These are phyloP conservation scores for Lecanosticta acicola DNA, from an alignment of 2,329 filamentous ascomycete species.

Conservation along the genomic window DNA sequence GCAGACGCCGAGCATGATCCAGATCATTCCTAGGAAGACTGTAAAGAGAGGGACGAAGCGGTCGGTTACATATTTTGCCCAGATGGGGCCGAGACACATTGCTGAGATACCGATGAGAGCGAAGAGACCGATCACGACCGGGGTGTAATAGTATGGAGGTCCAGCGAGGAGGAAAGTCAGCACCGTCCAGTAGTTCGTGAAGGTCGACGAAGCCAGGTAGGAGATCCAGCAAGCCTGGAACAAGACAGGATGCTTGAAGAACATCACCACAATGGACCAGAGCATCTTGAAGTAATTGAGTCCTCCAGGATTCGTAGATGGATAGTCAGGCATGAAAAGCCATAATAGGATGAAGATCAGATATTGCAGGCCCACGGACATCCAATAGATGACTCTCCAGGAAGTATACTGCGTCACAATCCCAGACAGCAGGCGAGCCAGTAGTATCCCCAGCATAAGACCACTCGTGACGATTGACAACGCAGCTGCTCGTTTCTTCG, in stretches of 20 bases:
- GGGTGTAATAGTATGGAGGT: conserved; percentile 61
- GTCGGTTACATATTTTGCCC: conserved; percentile 65
- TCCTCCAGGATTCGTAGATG: conserved; percentile 60
- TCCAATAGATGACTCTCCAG: conserved; percentile 77
- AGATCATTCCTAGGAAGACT: conserved; percentile 56
- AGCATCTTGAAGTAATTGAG: conserved; percentile 62
- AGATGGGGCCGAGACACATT: conserved; percentile 63
- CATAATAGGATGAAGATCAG: conserved; percentile 61
- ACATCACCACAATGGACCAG: conserved; percentile 58
- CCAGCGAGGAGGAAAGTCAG: conserved; percentile 72
- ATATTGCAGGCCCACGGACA: conserved; percentile 63
- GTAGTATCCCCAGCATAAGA: conserved; percentile 66
- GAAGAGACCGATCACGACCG: conserved; percentile 69
- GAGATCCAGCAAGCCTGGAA: conserved; percentile 64
- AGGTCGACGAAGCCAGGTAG: conserved; percentile 57
- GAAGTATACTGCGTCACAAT: conserved; percentile 66
- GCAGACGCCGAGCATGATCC: conserved; percentile 56
- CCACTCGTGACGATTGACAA: conserved; percentile 71
- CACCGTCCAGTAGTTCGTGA: conserved; percentile 68
- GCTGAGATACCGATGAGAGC: conserved; percentile 68
- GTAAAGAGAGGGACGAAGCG: conserved; percentile 62
- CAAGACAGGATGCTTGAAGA: conserved; percentile 61
- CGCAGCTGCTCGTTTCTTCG: conserved; percentile 60
- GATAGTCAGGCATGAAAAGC: conserved; percentile 75
- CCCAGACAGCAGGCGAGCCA: conserved; percentile 70